Conservation (phyloP, 495 filamentous ascomycete species). For the Penicillium roqueforti region DNA sequence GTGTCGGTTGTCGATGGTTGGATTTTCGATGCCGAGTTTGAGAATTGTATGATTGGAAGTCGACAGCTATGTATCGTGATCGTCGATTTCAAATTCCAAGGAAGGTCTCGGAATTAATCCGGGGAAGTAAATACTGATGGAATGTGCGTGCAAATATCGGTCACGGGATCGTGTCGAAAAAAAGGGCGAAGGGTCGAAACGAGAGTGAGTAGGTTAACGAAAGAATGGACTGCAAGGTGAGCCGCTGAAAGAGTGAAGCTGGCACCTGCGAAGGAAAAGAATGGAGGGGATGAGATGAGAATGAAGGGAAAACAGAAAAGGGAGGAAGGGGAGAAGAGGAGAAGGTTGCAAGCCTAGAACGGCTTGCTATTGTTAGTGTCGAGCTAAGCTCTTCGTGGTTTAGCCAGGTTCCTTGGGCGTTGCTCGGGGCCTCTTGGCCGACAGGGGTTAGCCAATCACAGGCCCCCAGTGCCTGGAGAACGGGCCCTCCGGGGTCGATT, state of each 20-base stretch:
- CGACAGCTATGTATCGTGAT: constrained; percentile 13
- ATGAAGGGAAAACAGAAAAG: constrained; percentile 46
- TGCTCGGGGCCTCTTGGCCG: background rate
- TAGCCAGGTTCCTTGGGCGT: constrained; percentile 4
- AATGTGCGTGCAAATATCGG: constrained; percentile 7
- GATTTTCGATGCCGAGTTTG: constrained; percentile 9
- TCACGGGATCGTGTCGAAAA: constrained; percentile 11
- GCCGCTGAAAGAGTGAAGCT: constrained; percentile 86
- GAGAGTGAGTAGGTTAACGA: constrained; percentile 15
- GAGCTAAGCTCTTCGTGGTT: constrained; percentile 2
- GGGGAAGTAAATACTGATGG: constrained; percentile 11
- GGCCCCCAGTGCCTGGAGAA: background rate
- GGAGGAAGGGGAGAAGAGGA: constrained; percentile 27
- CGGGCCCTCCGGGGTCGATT: background rate
- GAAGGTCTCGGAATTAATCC: constrained; percentile 22
- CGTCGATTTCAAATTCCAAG: constrained; percentile 19
- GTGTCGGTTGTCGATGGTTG: constrained; percentile 15
- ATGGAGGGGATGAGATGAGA: constrained; percentile 43
- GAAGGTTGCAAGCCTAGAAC: constrained; percentile 15
- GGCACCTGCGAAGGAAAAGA: constrained; percentile 49
- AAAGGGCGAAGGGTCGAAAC: constrained; percentile 10
- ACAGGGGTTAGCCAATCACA: background rate
- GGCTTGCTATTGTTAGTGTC: constrained; percentile 8
- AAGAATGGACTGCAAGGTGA: constrained; percentile 54
- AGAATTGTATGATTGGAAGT: background rate